Evolutionary conservation across 2,329 filamentous ascomycete genomes (phyloP).

Genomic region (Laburnicola sp.): DNA sequence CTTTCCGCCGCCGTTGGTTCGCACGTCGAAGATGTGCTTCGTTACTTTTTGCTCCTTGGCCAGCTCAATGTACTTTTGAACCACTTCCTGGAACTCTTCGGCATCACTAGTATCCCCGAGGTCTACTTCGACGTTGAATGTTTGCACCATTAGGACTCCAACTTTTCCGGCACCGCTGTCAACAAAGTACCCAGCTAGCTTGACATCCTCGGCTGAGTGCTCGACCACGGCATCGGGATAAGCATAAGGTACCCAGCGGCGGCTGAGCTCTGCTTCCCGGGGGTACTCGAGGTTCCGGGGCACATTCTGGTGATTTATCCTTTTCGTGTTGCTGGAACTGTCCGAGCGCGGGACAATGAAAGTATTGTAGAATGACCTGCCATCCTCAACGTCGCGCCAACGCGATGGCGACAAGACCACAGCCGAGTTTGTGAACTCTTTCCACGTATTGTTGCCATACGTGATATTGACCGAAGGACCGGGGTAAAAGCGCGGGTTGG

Average conservation of each 20-base stretch:
- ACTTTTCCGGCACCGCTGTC: conserved; percentile 47
- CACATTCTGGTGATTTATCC: conserved; percentile 25
- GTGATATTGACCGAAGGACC: conserved; percentile 33
- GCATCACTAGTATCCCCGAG: conserved; percentile 14
- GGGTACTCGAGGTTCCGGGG: conserved; percentile 36
- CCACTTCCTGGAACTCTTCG: conserved; percentile 43
- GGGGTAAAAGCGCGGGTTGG: conserved; percentile 39
- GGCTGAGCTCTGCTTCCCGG: conserved; percentile 31
- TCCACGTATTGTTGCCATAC: conserved; percentile 43
- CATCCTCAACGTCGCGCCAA: conserved; percentile 41
- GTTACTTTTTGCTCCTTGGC: conserved; percentile 55
- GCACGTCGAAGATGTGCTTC: conserved; percentile 66
- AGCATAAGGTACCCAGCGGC: conserved; percentile 26
- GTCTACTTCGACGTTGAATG: conserved; percentile 41
- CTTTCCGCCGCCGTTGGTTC: conserved; percentile 62
- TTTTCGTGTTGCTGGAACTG: conserved; percentile 28
- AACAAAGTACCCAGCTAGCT: conserved; percentile 53
- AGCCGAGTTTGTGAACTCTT: conserved; percentile 36
- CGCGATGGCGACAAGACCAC: conserved; percentile 24
- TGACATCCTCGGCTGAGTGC: conserved; percentile 34
- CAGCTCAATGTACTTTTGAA: conserved; percentile 52
- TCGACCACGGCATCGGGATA: conserved; percentile 47
- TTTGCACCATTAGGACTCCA: conserved; percentile 51
- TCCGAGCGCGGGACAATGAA: conserved; percentile 31
- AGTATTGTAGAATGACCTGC: conserved; percentile 46